Evolutionary conservation across 257 asterid species (phyloP).

Genomic region (Gynochthodes officinalis): DNA sequence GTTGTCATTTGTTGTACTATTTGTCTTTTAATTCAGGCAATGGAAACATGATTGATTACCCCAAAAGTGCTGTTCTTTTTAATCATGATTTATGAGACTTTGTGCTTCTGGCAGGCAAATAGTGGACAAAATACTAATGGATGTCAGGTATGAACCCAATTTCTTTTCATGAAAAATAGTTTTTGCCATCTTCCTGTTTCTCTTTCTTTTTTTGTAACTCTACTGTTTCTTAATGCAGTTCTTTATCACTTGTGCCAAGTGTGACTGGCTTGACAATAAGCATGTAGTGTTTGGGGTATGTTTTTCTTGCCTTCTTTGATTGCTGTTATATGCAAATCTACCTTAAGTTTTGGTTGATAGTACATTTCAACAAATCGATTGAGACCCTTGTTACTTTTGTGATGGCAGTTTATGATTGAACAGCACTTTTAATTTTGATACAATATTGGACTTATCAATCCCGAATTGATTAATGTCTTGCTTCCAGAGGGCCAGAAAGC

Average conservation of each 20-base stretch:
- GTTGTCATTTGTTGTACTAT: neutral
- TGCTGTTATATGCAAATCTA: neutral
- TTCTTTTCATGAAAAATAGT: neutral
- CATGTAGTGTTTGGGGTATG: conserved; percentile 97
- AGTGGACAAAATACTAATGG: conserved; percentile 86
- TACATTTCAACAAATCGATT: neutral
- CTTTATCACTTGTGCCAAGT: conserved; percentile 86
- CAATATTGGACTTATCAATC: neutral
- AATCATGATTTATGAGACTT: neutral
- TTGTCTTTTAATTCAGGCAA: neutral
- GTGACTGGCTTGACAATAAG: conserved; percentile 98
- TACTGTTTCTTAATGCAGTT: conserved; percentile 48
- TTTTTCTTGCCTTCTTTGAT: conserved; percentile 13
- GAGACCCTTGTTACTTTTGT: neutral
- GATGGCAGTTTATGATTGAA: neutral
- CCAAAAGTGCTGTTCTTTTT: neutral
- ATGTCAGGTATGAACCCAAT: conserved; percentile 65
- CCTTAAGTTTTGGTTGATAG: neutral
- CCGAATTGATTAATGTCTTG: neutral
- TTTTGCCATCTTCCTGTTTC: neutral
- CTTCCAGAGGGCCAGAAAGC: neutral
- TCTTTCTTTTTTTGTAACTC: conserved; percentile 12
- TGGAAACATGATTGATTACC: neutral
- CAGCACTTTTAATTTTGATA: neutral
- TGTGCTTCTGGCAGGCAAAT: conserved; percentile 71